Evolutionary conservation across 495 filamentous ascomycete genomes (phyloP), one percentile per base, ranked within the genome.

Genomic region (Penicillium pulvis): DNA sequence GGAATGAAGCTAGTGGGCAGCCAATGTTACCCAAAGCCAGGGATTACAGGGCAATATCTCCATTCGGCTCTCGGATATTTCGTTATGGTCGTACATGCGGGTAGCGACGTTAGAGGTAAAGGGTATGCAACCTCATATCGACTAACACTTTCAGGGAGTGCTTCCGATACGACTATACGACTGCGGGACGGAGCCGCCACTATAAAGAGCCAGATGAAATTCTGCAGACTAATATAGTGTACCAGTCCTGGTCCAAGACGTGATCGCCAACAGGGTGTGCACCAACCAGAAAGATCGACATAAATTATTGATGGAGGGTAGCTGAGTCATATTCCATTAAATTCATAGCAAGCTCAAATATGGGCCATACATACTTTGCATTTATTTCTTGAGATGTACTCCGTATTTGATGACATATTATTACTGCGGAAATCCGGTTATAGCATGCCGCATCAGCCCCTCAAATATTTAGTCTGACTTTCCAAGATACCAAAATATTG

Each of bases 131-230:
- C 59, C 42, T 56, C 39, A 26, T 36, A 19, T 39, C 23, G 11
- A 16, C 44, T 42, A 19, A 24, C 8, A 31, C 17, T 20, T 20
- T 45, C 26, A 39, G 28, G 50, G 59, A 62, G 59, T 49, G 51
- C 35, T 61, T 62, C 59, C 55, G 59, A 62, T 62, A 62, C 59
- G 59, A 50, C 59, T 43, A 62, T 62, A 62, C 59, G 59, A 50
- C 59, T 43, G 4, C 14, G 24, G 47, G 26, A 33, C 7, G 42
- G 28, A 46, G 53, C 53, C 39, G 53, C 49, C 8, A 17, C 39
- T 53, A 53, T 53, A 53, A 30, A 28, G 23, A 17, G 20, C 28
- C 5, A 54, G 39, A 57, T 26, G 45, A 30, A 33, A 41, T 54
- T 58, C 39, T 47, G 41, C 54, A 52, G 54, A 36, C 55, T 43